Evolutionary conservation across 1,284 basidiomycete species (phyloP).

Genomic region (Trichosporon ovoides): DNA sequence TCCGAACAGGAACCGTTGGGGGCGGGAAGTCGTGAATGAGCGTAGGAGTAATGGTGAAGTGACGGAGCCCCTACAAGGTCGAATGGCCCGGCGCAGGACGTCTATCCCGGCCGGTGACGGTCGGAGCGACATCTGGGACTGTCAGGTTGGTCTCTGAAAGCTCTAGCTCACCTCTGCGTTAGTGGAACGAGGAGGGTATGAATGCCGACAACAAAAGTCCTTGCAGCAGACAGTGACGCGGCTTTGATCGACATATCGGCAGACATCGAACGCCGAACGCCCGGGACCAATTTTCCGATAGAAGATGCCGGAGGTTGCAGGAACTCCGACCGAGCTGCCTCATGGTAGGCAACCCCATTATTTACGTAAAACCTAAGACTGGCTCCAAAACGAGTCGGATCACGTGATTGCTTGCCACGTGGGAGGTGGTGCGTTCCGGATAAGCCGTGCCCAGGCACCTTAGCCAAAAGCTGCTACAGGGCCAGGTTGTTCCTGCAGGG

Average conservation of each 20-base stretch:
- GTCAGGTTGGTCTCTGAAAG: too few relatives aligned
- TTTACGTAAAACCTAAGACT: too few relatives aligned
- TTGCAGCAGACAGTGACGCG: conserved; percentile 1
- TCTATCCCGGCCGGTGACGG: conserved; percentile 17
- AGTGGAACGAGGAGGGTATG: background rate
- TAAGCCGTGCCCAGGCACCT: too few relatives aligned
- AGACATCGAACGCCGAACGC: background rate
- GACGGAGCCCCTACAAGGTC: background rate
- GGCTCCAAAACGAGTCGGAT: too few relatives aligned
- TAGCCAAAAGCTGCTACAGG: too few relatives aligned
- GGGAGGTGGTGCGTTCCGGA: too few relatives aligned
- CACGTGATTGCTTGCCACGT: too few relatives aligned
- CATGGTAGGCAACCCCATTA: too few relatives aligned
- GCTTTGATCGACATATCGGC: background rate
- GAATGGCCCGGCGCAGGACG: conserved; percentile 10
- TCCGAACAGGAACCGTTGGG: background rate
- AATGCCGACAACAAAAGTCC: background rate
- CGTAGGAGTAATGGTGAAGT: background rate
- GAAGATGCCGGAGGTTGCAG: background rate
- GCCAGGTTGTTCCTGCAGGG: too few relatives aligned
- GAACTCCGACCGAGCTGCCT: too few relatives aligned
- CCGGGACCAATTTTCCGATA: background rate
- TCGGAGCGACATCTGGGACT: conserved; percentile 21
- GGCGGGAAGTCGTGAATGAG: background rate
- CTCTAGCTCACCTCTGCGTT: background rate